These are phyloP conservation scores for Diplotaxis tenuifolia DNA, from an alignment of 345 rosid species.

Conservation along the genomic window DNA sequence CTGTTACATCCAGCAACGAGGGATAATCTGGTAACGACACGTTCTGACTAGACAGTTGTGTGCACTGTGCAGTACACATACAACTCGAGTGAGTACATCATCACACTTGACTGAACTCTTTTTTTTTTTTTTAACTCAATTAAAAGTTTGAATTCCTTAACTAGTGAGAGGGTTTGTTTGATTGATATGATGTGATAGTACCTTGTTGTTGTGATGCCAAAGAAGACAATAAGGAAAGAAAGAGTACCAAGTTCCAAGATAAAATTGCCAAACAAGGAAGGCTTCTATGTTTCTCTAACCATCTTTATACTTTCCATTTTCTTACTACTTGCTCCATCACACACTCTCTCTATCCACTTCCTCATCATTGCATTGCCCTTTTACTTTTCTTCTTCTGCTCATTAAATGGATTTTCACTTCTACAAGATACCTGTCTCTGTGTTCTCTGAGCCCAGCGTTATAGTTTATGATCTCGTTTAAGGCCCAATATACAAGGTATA, in stretches of 20 bases:
- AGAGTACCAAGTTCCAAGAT: slow-evolving; percentile 33
- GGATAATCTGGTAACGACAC: slow-evolving; percentile 28
- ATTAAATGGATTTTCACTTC: not conserved
- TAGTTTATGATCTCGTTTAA: not conserved
- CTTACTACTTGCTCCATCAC: slow-evolving; percentile 29
- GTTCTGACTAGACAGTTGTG: slow-evolving; percentile 32
- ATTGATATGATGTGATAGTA: slow-evolving; percentile 20
- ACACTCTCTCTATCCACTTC: not conserved
- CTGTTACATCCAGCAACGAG: slow-evolving; percentile 24
- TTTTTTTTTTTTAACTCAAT: slow-evolving; percentile 27
- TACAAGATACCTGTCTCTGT: not conserved
- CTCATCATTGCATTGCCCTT: slow-evolving; percentile 14
- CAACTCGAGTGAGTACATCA: slow-evolving; percentile 14
- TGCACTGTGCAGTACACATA: slow-evolving; percentile 21
- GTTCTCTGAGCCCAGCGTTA: slow-evolving; percentile 1
- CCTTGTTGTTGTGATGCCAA: slow-evolving; percentile 18
- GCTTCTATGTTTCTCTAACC: slow-evolving; percentile 27
- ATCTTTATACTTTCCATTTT: slow-evolving; percentile 23
- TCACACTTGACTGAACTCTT: not conserved
- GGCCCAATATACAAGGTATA: slow-evolving; percentile 16
- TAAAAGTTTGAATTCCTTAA: not conserved
- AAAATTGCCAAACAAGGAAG: slow-evolving; percentile 22
- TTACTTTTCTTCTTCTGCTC: not conserved
- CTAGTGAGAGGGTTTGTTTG: not conserved
- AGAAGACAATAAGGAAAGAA: slow-evolving; percentile 18